Evolutionary conservation across 139 green algal genomes (phyloP), one percentile per base, ranked within the genome.

Genomic region (Asterochloris erici): DNA sequence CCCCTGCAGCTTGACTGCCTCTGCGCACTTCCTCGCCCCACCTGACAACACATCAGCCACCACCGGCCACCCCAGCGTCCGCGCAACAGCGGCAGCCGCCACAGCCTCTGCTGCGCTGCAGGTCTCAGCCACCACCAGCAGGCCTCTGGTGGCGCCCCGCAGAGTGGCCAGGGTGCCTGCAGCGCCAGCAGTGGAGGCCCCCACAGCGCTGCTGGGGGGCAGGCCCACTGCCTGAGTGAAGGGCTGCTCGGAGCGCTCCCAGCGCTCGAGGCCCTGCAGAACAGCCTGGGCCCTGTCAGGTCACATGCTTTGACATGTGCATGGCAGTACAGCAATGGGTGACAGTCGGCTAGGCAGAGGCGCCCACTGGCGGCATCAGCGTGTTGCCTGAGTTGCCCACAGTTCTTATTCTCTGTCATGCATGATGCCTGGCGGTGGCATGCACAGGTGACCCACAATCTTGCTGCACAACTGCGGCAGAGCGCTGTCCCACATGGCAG

Each of bases 121-220:
- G 64, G 95, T 77, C 86, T 96, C 93, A 11, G 92, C 95, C 14
- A 96, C 86, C 19, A 99, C 89, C 9, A 99, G 54, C 77, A 99
- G 84, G 9, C 94, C 95, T 10, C 93, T 84, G 74, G 69, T 28
- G 0, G 79, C 64, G 12, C 29, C 17, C 83, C 83, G 10, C 63
- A 77, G 11, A 4, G 54, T 68, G 91, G 76, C 66, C 87, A 78
- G 26, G 29, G 79, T 10, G 27, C 24, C 47, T 61, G 38, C 27
- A 26, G 73, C 38, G 68, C 70, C 47, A 23, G 76, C 26, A n/a
- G 70, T 81, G 74, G 26, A 38, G 13, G 23, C 21, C 68, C 63
- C 19, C 23, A 63, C 63, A 23, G 62, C 16, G 10, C 12, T 21
- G 26, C 38, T 47, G 13, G 29, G 14, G 21, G n/a, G 64, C 64